Percentiles rank a stretch among this genome's conserved stretches.
Evolutionary conservation across 495 filamentous ascomycete species (phyloP).

Genomic region (Neurospora sp.): DNA sequence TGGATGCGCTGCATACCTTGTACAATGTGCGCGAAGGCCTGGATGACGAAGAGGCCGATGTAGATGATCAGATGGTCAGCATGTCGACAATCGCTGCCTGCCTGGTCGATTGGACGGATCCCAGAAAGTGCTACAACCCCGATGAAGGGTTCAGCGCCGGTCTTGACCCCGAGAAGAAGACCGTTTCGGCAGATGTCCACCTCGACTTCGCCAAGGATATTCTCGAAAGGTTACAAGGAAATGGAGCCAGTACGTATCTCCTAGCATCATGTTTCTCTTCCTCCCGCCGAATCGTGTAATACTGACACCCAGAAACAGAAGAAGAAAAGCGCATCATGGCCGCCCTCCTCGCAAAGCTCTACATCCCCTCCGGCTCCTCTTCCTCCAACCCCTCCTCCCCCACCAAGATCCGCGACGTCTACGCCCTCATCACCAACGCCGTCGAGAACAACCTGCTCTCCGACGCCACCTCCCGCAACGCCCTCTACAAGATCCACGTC

Average conservation of each 20-base stretch:
- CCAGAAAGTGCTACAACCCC: slow-evolving; percentile 69
- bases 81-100: slow-evolving; percentile 66
- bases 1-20: slow-evolving; percentile 57
- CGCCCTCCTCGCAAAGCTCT: slow-evolving; percentile 70
- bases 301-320: slow-evolving; percentile 35
- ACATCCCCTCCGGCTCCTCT: slow-evolving; percentile 51
- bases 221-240: slow-evolving; percentile 45
- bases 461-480: slow-evolving; percentile 64
- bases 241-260: slow-evolving; percentile 48
- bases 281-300: slow-evolving; percentile 5
- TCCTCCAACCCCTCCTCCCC: slow-evolving; percentile 14
- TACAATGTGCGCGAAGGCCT: slow-evolving; percentile 57
- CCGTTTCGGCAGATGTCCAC: slow-evolving; percentile 57
- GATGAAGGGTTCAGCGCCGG: slow-evolving; percentile 33
- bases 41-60: slow-evolving; percentile 70
- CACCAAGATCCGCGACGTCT: slow-evolving; percentile 38
- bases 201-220: slow-evolving; percentile 54
- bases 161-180: slow-evolving; percentile 48
- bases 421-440: slow-evolving; percentile 50
- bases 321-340: slow-evolving; percentile 82
- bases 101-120: slow-evolving; percentile 92
- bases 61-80: slow-evolving; percentile 72
- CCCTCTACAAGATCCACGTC: slow-evolving; percentile 70
- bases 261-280: not conserved
- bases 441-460: slow-evolving; percentile 59